Base-by-base conservation (phyloP, 2,329 filamentous ascomycete genomes). In the Aureobasidium mangrovei region DNA sequence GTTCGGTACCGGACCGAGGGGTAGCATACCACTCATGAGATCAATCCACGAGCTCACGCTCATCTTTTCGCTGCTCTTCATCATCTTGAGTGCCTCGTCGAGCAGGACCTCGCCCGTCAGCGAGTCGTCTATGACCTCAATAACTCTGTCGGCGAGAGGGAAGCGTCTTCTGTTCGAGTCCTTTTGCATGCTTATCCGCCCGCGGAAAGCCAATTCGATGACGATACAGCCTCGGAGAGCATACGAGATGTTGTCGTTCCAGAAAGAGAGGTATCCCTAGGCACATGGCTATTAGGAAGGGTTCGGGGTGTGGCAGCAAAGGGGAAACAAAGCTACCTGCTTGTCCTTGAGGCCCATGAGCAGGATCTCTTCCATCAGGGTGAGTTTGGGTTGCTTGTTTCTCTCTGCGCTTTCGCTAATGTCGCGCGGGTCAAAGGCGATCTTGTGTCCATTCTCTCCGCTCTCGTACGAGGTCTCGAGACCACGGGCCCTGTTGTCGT, bases 11-110 rank as follows among this genome's bases (percentile, higher is more conserved):
- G 47, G 57, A 47, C 48, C 43, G 24, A 28, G 39, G 41, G 35
- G 27, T 35, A 24, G 53, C 78, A 64, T 82, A 96, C 91, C 93
- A 71, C 91, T 96, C 90, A 98, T 91, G 62, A 98, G 77, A 71
- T 98, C 93, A 70, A 98, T 97, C 93, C 93, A 98, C 43, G 89
- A 88, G 77, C 88, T 93, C 62, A 98, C 93, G 72, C 93, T 97
- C 93, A 98, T 97, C 80, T 95, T 96, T 77, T 98, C 93, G 72
- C 90, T 96, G 63, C 88, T 85, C 79, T 98, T 98, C 91, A 98
- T 98, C 91, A 98, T 95, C 78, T 98, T 98, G 67, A 98, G 77
- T 57, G 93, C 88, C 77, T 98, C 93, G 73, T 98, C 93, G 66
- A 98, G 81, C 65, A 98, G 80, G 60, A 97, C 93, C 75, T 98